phyloP scores from a whole-genome alignment of 23 red algal species.

The Cyanidioschyzon merolae region DNA sequence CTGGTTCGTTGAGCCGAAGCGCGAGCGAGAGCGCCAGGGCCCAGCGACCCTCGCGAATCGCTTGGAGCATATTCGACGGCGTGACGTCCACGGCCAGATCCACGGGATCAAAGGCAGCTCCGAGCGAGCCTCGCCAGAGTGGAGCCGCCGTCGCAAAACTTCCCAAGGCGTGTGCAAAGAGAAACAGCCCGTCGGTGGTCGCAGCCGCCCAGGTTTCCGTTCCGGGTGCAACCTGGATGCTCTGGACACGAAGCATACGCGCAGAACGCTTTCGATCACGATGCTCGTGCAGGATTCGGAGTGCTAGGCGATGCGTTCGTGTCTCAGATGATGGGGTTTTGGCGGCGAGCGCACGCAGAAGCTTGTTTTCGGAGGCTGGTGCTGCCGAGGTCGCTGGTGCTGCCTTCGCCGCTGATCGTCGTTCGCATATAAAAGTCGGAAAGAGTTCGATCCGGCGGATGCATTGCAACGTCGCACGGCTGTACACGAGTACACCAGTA shows the following conservation, averaged over 20 bases:
- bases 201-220: conserved; percentile 62
- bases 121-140: neutral
- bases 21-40: conserved; percentile 44
- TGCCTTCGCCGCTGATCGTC: neutral
- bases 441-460: neutral
- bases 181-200: conserved; percentile 75
- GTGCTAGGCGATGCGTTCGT: neutral
- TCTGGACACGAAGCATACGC: neutral
- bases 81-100: conserved; percentile 80
- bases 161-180: conserved; percentile 27
- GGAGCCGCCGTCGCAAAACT: conserved; percentile 24
- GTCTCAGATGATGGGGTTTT: neutral
- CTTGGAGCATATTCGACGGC: conserved; percentile 37
- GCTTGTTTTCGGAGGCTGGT: neutral
- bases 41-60: conserved; percentile 24
- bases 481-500: conserved; percentile 51
- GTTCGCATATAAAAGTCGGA: neutral
- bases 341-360: neutral
- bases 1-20: conserved; percentile 55
- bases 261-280: neutral
- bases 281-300: neutral
- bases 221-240: conserved; percentile 29
- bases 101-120: conserved; percentile 67
- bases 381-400: neutral
- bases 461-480: conserved; percentile 32